Evolutionary conservation across 495 filamentous ascomycete genomes (phyloP), one percentile per base, ranked within the genome.

Genomic region (Amphirosellinia nigrospora): DNA sequence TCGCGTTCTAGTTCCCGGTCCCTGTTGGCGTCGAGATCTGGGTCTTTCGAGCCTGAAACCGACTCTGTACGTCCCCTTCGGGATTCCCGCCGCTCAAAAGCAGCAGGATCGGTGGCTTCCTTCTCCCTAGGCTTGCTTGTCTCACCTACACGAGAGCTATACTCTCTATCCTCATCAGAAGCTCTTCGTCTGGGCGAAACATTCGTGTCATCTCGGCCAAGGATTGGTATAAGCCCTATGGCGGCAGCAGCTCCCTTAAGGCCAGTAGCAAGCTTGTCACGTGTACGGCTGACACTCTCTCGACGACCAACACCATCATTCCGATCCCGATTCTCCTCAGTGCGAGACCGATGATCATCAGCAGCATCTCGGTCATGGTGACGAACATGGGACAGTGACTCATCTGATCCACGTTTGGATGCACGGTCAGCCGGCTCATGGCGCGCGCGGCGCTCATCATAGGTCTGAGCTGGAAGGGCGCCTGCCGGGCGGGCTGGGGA

Each of bases 231-330:
- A 21, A 84, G 72, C n/a, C 80, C 83, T 13, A 82, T 56, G 16
- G 80, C 73, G 0, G 79, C 79, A 26, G 81, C 83, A 39, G 77
- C 84, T 15, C 77, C 71, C 16, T 79, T 74, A 15, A 82, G 63
- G 0, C 81, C 83, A 9, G 76, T 69, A 9, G 76, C 73, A 16
- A 80, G 66, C 67, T 80, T 86, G 48, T 82, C 82, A 53, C 74
- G 75, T 48, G 72, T 64, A 50, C 71, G 72, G 63, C 71, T 73
- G 43, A 70, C 30, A 60, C 74, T 74, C 60, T 69, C 73, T 60
- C 73, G 73, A 15, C 74, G 74, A 16, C 26, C 45, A 15, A 71
- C 21, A 32, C 73, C 66, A 28, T 81, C 78, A 53, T 73, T 74
- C 23, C 73, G 66, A 16, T 79, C 77, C 23, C 73, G 71, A n/a